Base-by-base conservation (phyloP, 441 rosid genomes). In the Corymbia citriodora region DNA sequence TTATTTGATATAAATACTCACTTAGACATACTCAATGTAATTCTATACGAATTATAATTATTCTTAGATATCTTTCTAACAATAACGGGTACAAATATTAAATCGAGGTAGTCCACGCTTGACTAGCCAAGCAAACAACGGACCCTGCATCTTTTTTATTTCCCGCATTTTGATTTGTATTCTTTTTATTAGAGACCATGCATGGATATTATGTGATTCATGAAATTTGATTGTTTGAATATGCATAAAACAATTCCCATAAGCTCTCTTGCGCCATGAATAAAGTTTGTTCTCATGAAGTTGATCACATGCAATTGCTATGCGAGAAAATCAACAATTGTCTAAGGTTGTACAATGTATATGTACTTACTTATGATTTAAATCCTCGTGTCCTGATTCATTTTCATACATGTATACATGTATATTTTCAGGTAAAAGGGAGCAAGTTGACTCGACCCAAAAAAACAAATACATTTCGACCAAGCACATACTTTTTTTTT, bases 341-440 rank as follows among this genome's bases (percentile, higher is more conserved):
- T 65, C 11, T 0, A 2, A 65, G 16, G 19, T n/a, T 5, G 11
- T 7, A 29, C 14, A 0, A 2, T 63, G 33, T 29, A 29, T 6
- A 63, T 29, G 70, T 14, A 63, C 33, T 12, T 31, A 63, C 70
- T 27, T 63, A 13, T 63, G 18, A 29, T 63, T 63, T 7, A 63
- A 63, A 40, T 40, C 45, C 45, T 40, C 45, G 45, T 5, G 45
- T 40, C 45, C 45, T 40, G 45, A 40, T 40, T 40, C 45, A 40
- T 40, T 40, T 40, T 40, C 45, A 40, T 40, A 40, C 45, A 40
- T 40, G 45, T 40, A 40, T 40, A 40, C 45, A 40, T n/a, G 17
- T n/a, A 65, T 63, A 63, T 7, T 65, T n/a, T n/a, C 72, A 15
- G 31, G 36, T 65, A 65, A 65, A 65, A 15, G 16, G 36, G 36